Conservation (phyloP, 2,329 filamentous ascomycete genomes). For the Verticillium albo-atrum region DNA sequence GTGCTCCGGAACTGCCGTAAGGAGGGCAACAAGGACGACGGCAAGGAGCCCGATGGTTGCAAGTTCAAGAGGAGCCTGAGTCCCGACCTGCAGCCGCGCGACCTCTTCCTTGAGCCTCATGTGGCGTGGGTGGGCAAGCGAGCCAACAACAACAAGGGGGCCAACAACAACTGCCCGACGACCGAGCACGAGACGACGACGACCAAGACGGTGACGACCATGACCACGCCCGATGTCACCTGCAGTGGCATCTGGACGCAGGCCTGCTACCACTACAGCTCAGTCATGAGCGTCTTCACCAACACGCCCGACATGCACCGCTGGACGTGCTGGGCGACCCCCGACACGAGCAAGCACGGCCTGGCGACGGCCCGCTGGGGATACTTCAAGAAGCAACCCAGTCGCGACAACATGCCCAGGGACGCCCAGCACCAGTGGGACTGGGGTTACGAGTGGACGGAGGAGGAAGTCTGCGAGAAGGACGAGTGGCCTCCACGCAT, state of each 20-base stretch:
- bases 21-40: neutral
- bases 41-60: neutral
- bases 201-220: no score
- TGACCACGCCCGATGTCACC: no score
- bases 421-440: neutral
- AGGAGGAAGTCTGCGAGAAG: neutral
- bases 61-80: neutral
- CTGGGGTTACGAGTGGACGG: neutral
- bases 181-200: no score
- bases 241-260: conserved; percentile 7
- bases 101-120: neutral
- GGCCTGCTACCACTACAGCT: conserved; percentile 19
- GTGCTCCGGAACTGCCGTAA: neutral
- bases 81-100: neutral
- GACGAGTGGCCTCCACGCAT: neutral
- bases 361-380: neutral
- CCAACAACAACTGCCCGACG: no score
- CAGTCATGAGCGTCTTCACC: conserved; percentile 8
- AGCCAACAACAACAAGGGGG: neutral
- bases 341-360: neutral
- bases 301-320: neutral
- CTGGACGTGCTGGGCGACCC: conserved; percentile 3
- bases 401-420: no score
- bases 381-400: neutral
- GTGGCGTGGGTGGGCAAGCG: no score